phyloP scores from a whole-genome alignment of 2,329 filamentous ascomycete species.

The Penicillium sp. region DNA sequence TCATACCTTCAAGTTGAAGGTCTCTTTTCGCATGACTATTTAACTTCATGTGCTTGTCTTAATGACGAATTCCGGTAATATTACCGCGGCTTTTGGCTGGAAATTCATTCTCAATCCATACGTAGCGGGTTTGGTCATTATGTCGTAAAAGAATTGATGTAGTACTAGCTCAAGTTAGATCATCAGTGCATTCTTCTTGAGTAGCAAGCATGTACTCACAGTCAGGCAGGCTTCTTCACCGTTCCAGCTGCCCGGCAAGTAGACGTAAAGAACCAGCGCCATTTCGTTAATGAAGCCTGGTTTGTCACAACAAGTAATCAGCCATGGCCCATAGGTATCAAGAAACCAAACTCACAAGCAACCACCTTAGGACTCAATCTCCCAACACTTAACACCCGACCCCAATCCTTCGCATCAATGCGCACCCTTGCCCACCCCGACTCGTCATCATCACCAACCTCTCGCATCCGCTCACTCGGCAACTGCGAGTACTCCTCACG shows the following conservation, averaged over 20 bases:
- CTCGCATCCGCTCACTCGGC: conserved; percentile 75
- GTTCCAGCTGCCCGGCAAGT: conserved; percentile 42
- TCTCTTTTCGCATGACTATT: conserved; percentile 10
- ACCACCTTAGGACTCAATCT: conserved; percentile 86
- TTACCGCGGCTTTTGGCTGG: neutral
- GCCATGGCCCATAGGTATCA: neutral
- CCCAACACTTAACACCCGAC: conserved; percentile 87
- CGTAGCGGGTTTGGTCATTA: conserved; percentile 14
- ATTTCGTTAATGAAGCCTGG: conserved; percentile 48
- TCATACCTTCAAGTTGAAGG: conserved; percentile 4
- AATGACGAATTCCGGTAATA: conserved; percentile 21
- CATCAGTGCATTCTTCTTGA: neutral
- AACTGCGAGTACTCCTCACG: conserved; percentile 68
- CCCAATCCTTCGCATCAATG: conserved; percentile 94
- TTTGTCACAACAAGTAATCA: neutral
- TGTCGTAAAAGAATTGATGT: conserved; percentile 46
- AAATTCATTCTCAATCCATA: neutral
- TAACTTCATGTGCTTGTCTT: conserved; percentile 16
- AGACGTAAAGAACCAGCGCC: conserved; percentile 48
- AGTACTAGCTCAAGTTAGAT: conserved; percentile 35
- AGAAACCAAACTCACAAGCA: conserved; percentile 64
- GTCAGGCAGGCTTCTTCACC: conserved; percentile 49
- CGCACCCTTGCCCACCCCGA: conserved; percentile 85
- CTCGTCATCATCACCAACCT: conserved; percentile 64
- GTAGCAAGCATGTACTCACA: conserved; percentile 29